Base-by-base conservation (phyloP, 257 asterid genomes). In the Mentha longifolia region DNA sequence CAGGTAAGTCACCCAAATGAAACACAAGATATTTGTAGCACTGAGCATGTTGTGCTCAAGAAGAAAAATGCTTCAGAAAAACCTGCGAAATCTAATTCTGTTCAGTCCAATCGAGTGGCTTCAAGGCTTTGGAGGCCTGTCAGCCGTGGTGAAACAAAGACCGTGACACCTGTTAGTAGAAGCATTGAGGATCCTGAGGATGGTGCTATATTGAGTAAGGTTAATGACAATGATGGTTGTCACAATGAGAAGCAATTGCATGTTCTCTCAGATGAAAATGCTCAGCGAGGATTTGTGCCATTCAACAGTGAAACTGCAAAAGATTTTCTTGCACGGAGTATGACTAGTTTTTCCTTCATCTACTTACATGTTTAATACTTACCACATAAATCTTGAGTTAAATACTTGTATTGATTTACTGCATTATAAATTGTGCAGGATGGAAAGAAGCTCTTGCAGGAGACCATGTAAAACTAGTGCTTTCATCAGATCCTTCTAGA, bases 361-460 rank as follows among this genome's bases (percentile, higher is more conserved):
- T 15, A 12, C 46, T 60, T 6, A 35, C 39, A 20, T 52, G 12
- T 17, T 66, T 56, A 20, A 41, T 54, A 19, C n/a, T n/a, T n/a
- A n/a, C 35, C 57, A 35, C 17, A 52, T 5, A 22, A 15, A 54
- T 54, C 22, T 50, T 7, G 28, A 51, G 67, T 61, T 37, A n/a
- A 16, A 8, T 16, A 59, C 50, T 50, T 49, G 15, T 51, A 60
- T 68, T 66, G 57, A 11, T 42, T 9, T 42, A 8, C 13, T 42
- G 12, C 12, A 7, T 8, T 42, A 3, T 39, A 10, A 57, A 62
- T 71, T 46, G 50, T 81, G 80, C 83, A 93, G 98, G 98, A 77
- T 90, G 95, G 96, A 90, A 87, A 70, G 95, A 90, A 66, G 94
- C 92, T 12, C 82, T 90, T 69, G 61, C 92, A 3, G 83, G 82